Evolutionary conservation across 2,329 filamentous ascomycete species (phyloP).

Genomic region (Ophiostoma piceae): DNA sequence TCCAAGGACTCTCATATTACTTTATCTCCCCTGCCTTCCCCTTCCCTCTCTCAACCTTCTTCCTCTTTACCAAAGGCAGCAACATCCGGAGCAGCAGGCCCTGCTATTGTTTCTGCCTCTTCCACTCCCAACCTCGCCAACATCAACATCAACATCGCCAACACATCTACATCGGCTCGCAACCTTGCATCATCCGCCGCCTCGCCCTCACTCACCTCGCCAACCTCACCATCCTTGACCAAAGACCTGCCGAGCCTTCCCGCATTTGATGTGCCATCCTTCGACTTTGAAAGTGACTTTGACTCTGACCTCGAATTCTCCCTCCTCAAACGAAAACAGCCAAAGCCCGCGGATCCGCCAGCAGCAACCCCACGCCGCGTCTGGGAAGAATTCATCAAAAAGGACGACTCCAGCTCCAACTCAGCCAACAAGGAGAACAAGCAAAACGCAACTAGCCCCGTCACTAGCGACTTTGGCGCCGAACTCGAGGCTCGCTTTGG

Average conservation of each 20-base stretch:
- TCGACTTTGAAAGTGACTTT: slow-evolving; percentile 48
- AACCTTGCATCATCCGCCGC: slow-evolving; percentile 14
- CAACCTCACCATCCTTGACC: slow-evolving; percentile 22
- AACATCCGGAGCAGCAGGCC: slow-evolving; percentile 15
- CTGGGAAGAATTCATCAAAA: slow-evolving; percentile 25
- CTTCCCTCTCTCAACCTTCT: neutral
- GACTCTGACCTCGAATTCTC: slow-evolving; percentile 38
- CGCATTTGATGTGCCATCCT: slow-evolving; percentile 49
- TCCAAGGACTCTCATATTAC: slow-evolving; percentile 13
- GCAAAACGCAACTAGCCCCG: neutral
- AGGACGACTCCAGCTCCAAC: neutral
- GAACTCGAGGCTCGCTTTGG: slow-evolving; percentile 17
- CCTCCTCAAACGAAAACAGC: neutral
- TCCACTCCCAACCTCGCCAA: slow-evolving; percentile 15
- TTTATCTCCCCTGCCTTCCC: slow-evolving; percentile 7
- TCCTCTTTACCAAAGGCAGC: slow-evolving; percentile 24
- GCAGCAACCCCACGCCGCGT: slow-evolving; percentile 19
- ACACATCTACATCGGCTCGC: slow-evolving; percentile 14
- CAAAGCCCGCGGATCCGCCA: neutral
- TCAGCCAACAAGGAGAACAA: neutral
- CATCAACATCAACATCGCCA: neutral
- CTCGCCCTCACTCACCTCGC: neutral
- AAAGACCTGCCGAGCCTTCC: slow-evolving; percentile 38
- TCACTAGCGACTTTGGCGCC: slow-evolving; percentile 13
- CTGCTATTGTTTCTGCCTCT: slow-evolving; percentile 19